Base-by-base conservation (phyloP, 2,329 filamentous ascomycete genomes). In the Teratosphaeria zuluensis region DNA sequence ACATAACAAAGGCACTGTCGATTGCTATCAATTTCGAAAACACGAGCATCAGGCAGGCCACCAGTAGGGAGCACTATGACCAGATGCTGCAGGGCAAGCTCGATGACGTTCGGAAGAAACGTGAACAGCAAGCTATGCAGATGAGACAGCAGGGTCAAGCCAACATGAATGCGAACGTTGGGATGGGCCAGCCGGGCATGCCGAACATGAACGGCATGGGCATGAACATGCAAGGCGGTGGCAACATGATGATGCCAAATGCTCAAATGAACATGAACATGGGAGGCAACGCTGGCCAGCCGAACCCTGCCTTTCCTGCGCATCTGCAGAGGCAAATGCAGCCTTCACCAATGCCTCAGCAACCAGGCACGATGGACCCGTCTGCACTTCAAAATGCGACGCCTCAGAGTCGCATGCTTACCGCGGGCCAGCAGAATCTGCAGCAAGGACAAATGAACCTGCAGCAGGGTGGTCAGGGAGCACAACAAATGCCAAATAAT, bases 151-250 rank as follows among this genome's bases (percentile, higher is more conserved):
- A 59, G 24, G 52, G 32, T 24, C 33, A 24, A 28, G 54, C 24
- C 46, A 56, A 59, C 51, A 32, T 32, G 38, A 57, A 59, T 54
- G 38, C 54, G 30, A 61, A 58, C 35, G 77, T 82, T 52, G 72
- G 73, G 42, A 62, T 66, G 57, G 31, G 35, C 28, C 60, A 62
- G 53, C 59, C 59, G 51, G 64, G 63, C 56, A 51, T 59, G 54
- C 32, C 51, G 19, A 64, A 63, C 60, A 66, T 68, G 64, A 61
- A 62, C 58, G 59, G 56, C 51, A 63, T 64, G 62, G 61, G 57
- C 56, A 68, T 65, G 58, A 46, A 59, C 33, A 66, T 61, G 55
- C 53, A 58, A 48, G 52, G 30, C 28, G 62, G 61, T 56, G 61
- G 60, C 33, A 31, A 31, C 28, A 53, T 53, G 21, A 21, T 48